Evolutionary conservation across 352 stramenopile species (phyloP).

Genomic region (Globisporangium paroecandrum): DNA sequence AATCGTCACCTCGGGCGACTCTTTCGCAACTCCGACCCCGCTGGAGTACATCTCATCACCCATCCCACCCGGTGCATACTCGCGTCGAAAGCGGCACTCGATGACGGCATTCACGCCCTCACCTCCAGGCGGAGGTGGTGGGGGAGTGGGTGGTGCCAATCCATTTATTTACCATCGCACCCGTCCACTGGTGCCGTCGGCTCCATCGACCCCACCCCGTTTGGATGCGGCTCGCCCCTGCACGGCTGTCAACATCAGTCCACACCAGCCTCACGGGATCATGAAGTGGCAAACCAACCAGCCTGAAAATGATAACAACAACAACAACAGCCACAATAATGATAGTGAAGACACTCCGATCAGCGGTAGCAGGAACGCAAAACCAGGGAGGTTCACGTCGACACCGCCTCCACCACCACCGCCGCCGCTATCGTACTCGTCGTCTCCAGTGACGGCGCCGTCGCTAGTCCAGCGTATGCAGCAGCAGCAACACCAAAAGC

Average conservation of each 20-base stretch:
- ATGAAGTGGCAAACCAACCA: constrained; percentile 21
- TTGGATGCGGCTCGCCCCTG: constrained; percentile 16
- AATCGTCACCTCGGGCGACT: constrained; percentile 26
- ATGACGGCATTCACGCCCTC: constrained; percentile 30
- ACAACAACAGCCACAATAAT: neutral
- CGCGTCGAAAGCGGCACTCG: constrained; percentile 47
- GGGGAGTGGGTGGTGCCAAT: constrained; percentile 9
- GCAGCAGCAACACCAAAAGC: neutral
- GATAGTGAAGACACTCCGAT: neutral
- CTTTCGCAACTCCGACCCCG: constrained; percentile 18
- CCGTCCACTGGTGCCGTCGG: constrained; percentile 22
- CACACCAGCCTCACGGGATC: constrained; percentile 20
- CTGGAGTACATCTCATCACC: constrained; percentile 64
- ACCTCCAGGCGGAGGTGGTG: constrained; percentile 13
- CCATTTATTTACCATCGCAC: constrained; percentile 25
- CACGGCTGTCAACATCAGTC: constrained; percentile 20
- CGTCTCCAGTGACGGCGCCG: constrained; percentile 24
- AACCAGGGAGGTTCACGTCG: neutral
- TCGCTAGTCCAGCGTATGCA: constrained; percentile 9
- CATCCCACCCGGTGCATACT: constrained; percentile 31
- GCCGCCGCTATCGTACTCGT: constrained; percentile 33
- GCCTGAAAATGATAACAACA: constrained; percentile 7
- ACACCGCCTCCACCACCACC: neutral
- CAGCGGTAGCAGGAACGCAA: neutral
- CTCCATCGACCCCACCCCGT: constrained; percentile 20